Percentiles rank a stretch among this genome's conserved stretches.
Evolutionary conservation across 768 basidiomycete genomes (phyloP).

Genomic region (Lactarius quietus): DNA sequence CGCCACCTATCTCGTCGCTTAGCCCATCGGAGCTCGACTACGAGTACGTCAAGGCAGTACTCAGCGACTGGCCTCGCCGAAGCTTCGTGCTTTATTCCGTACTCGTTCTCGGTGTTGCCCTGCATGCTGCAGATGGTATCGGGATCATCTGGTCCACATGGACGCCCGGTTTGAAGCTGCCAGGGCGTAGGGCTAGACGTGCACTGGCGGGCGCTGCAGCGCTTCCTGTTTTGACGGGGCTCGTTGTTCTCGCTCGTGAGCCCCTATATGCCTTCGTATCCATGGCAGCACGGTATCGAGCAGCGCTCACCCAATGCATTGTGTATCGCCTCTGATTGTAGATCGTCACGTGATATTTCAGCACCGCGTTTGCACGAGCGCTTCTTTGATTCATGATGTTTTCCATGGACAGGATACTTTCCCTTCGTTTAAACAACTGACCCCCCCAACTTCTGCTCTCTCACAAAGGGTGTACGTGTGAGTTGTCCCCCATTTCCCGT

Average conservation of each 20-base stretch:
- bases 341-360: neutral
- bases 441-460: neutral
- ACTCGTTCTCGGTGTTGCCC: conserved; percentile 50
- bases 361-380: neutral
- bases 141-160: conserved; percentile 51
- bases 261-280: conserved; percentile 54
- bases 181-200: conserved; percentile 32
- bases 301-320: conserved; percentile 44
- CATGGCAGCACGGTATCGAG: conserved; percentile 47
- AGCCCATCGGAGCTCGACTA: conserved; percentile 78
- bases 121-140: conserved; percentile 64
- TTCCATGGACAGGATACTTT: too few species aligned
- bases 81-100: conserved; percentile 62
- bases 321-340: conserved; percentile 44
- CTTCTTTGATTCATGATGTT: too few species aligned
- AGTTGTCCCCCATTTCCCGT: neutral
- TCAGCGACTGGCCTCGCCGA: conserved; percentile 57
- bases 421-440: too few species aligned
- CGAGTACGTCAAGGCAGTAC: conserved; percentile 74
- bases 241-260: conserved; percentile 52
- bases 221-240: conserved; percentile 54
- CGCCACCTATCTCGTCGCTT: conserved; percentile 50
- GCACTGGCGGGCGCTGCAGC: conserved; percentile 39
- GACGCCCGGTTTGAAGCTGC: conserved; percentile 33
- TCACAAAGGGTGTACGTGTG: neutral